Conservation (phyloP, 345 rosid species). For the Turnera subulata region DNA sequence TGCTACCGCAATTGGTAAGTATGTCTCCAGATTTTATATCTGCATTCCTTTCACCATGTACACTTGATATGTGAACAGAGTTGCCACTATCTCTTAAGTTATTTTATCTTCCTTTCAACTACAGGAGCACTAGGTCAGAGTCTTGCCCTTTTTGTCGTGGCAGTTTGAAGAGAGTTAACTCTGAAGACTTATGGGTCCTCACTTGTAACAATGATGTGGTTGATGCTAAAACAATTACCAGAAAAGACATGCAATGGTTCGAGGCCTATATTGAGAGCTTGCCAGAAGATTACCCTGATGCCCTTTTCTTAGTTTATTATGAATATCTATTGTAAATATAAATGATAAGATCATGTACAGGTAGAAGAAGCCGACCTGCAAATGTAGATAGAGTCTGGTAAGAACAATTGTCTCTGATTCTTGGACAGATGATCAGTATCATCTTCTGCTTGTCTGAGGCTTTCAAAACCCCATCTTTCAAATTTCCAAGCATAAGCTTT, state of each 20-base stretch:
- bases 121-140: slow-evolving; percentile 86
- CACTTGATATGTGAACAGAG: not conserved
- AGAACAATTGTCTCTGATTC: slow-evolving; percentile 23
- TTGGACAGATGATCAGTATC: not conserved
- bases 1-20: slow-evolving; percentile 90
- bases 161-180: slow-evolving; percentile 88
- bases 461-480: too few species aligned
- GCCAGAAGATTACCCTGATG: slow-evolving; percentile 79
- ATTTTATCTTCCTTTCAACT: slow-evolving; percentile 14
- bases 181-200: slow-evolving; percentile 95
- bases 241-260: slow-evolving; percentile 69
- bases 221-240: slow-evolving; percentile 59
- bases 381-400: slow-evolving; percentile 55
- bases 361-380: slow-evolving; percentile 38
- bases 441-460: too few species aligned
- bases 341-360: slow-evolving; percentile 37
- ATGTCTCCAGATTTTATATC: not conserved
- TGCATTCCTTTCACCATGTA: not conserved
- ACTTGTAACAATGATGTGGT: slow-evolving; percentile 81
- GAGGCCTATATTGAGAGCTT: slow-evolving; percentile 72
- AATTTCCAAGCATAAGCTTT: too few species aligned
- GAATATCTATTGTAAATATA: slow-evolving; percentile 71
- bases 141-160: slow-evolving; percentile 97
- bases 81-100: not conserved
- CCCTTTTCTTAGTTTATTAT: slow-evolving; percentile 73